Evolutionary conservation across 2,329 filamentous ascomycete genomes (phyloP), one percentile per base, ranked within the genome.

Genomic region (Arthrobotrys sphaeroides): DNA sequence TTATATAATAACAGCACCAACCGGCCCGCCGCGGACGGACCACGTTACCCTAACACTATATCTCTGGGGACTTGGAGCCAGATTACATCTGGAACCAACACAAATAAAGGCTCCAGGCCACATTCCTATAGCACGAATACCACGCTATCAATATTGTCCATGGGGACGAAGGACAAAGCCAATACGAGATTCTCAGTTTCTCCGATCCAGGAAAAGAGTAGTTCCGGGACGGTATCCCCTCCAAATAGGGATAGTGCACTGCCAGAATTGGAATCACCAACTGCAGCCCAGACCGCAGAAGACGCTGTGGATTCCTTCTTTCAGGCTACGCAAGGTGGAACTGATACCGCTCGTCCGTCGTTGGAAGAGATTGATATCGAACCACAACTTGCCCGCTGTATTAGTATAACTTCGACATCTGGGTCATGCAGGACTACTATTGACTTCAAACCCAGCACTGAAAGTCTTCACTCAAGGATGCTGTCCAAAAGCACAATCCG

Each of bases 391-490:
- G 72, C 72, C 13, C 62, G 72, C 33, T 69, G 47, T 24, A 59
- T 75, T 20, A 75, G 72, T 43, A 75, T 75, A 31, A 75, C 72
- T 31, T 75, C 72, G 31, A 69, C 72, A 2, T 75, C 72, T 24
- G 72, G 72, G 5, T 75, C 72, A 20, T 68, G 57, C 20, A 59
- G 72, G 36, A 75, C 72, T 1, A 75, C 72, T 4, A 75, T 75
- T 26, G 72, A 75, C 12, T 69, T 64, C 47, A 75, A 64, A 42
- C 47, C 72, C 9, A 69, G 55, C 7, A 16, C 28, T 7, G 62
- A 64, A 20, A 75, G 72, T 42, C 40, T 64, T 5, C 62, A 75
- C 20, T 60, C 45, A 0, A 49, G 72, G 22, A 59, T 75, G 18
- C 31, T 75, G 18, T 75, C 72, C 2, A 75, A 45, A 18, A 65